phyloP scores from a whole-genome alignment of 2,329 filamentous ascomycete genomes.

The Arachnomyces sp. region DNA sequence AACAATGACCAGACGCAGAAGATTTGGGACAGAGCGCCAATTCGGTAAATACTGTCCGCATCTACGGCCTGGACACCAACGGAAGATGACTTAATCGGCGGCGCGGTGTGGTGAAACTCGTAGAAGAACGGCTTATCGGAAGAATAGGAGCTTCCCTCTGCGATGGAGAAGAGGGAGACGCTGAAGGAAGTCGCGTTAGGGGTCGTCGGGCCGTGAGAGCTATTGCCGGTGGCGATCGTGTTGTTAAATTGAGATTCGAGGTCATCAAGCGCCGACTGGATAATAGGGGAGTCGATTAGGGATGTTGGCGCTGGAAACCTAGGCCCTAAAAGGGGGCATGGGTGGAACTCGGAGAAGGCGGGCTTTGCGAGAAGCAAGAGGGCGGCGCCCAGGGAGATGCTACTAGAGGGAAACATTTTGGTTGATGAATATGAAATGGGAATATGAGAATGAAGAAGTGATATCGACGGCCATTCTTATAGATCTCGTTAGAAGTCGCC shows the following conservation, averaged over 20 bases:
- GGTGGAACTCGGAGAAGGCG: slow-evolving; percentile 10
- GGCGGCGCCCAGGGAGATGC: too few relatives aligned
- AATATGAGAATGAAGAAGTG: too few relatives aligned
- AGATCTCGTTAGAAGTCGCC: too few relatives aligned
- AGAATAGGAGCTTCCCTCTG: slow-evolving; percentile 7
- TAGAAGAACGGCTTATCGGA: slow-evolving; percentile 14
- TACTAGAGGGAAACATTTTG: too few relatives aligned
- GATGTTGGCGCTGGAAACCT: slow-evolving; percentile 13
- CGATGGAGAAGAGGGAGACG: slow-evolving; percentile 16
- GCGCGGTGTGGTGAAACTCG: slow-evolving; percentile 17
- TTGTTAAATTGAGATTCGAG: not conserved
- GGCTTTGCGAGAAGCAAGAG: too few relatives aligned
- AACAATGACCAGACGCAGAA: slow-evolving; percentile 32
- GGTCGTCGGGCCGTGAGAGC: slow-evolving; percentile 12
- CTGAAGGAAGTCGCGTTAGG: slow-evolving; percentile 17
- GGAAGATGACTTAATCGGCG: slow-evolving; percentile 6
- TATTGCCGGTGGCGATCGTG: not conserved
- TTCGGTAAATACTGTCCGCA: slow-evolving; percentile 19
- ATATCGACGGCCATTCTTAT: too few relatives aligned
- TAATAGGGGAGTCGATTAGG: slow-evolving; percentile 5
- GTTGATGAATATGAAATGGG: too few relatives aligned
- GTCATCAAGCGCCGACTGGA: slow-evolving; percentile 8
- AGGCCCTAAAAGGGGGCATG: slow-evolving; percentile 17
- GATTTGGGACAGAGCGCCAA: slow-evolving; percentile 32
- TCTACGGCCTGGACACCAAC: slow-evolving; percentile 9